Evolutionary conservation across 192 early-diverging fungal species (phyloP), one percentile per base, ranked within the genome.

Genomic region (Phycomyces nitens): DNA sequence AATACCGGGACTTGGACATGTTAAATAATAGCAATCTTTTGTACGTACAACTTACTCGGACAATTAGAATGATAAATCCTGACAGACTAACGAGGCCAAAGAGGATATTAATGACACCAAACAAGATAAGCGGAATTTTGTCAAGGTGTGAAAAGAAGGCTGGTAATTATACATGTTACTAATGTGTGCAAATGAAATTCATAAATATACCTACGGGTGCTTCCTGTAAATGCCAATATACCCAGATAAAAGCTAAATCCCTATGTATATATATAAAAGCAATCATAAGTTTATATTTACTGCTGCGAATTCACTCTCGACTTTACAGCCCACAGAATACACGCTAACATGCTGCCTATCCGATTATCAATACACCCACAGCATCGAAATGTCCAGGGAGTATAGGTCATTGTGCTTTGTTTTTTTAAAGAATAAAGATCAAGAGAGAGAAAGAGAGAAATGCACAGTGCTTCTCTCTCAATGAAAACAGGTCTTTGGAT

Each of bases 21-120:
- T 3, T 26, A 18, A 26, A 34, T 51, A 61, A 24, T 61, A 50
- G 18, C 27, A 51, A n/a, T 3, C n/a, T 34, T 38, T 22, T 24
- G 8, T 34, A 8, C 0, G 20, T 5, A 5, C 44, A 18, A 38
- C 29, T 56, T 63, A 54, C 62, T 51, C 15, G 20, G 11, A 40
- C 26, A 34, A 53, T 23, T 53, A 54, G 39, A 3, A 63, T 3
- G 16, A 63, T 16, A 8, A 54, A 50, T 7, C 60, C 26, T 3
- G 16, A 16, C 9, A 68, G n/a, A 21, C 38, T 60, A 3, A 61
- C 53, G 10, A 68, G 24, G 10, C 66, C 66, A 59, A 60, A 68
- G 53, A 68, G 47, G 1, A 68, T 8, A 44, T 68, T 68, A 12
- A 68, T 56, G 16, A 68, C 66, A 34, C 66, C 66, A 59, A 60